A percentile compares a stretch with the other conserved stretches of the same genome.
phyloP scores from a whole-genome alignment of 148 eudicot species.

The Rhododendron griersonianum region DNA sequence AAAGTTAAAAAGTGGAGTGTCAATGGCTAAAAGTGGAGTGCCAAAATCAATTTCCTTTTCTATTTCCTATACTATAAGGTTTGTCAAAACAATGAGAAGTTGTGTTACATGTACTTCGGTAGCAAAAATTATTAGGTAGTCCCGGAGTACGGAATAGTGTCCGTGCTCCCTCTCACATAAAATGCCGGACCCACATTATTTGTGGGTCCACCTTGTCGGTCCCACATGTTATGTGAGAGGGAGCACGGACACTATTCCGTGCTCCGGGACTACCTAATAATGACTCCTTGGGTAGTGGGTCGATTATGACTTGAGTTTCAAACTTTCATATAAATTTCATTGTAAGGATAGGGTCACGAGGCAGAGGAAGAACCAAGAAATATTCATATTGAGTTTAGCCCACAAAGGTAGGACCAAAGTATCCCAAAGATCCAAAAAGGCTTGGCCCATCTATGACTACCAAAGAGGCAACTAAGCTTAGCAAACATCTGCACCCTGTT shows the following conservation, averaged over 20 bases:
- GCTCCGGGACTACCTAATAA: too few species aligned
- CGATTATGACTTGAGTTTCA: not conserved
- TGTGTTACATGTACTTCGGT: not conserved
- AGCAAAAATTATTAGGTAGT: too few species aligned
- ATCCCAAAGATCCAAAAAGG: not conserved
- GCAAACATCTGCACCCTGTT: not conserved
- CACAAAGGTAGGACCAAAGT: not conserved
- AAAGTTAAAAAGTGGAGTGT: too few species aligned
- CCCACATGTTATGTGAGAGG: too few species aligned
- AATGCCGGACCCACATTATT: too few species aligned
- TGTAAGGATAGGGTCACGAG: not conserved
- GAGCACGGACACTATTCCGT: too few species aligned
- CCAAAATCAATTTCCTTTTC: too few species aligned
- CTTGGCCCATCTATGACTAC: not conserved
- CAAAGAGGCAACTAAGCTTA: not conserved
- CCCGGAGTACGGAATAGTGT: too few species aligned
- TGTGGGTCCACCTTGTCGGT: too few species aligned
- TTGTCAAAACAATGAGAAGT: not conserved
- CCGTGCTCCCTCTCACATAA: too few species aligned
- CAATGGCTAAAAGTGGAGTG: too few species aligned
- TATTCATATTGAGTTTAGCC: not conserved
- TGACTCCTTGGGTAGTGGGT: not conserved
- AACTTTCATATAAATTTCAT: not conserved
- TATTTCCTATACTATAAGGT: not conserved
- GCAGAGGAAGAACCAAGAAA: not conserved